These are phyloP conservation scores for Rhytidiadelphus loreus DNA, from an alignment of 225 moss, liverwort and hornwort genomes.

Conservation along the genomic window DNA sequence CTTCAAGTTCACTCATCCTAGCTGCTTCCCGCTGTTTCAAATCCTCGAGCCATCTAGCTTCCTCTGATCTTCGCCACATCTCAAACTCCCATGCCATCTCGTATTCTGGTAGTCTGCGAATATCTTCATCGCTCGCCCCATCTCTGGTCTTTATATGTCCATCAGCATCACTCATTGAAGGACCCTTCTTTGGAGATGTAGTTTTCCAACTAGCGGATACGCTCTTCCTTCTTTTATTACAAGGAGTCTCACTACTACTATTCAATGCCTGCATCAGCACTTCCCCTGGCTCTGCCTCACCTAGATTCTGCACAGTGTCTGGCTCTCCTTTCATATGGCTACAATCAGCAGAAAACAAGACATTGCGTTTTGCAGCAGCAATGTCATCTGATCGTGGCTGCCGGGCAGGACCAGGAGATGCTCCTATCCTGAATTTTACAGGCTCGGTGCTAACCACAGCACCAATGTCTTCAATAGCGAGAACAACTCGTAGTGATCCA, in stretches of 20 bases:
- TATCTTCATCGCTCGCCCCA: not conserved
- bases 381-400: not conserved
- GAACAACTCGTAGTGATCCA: slow-evolving; percentile 7
- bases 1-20: slow-evolving; percentile 32
- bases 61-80: slow-evolving; percentile 62
- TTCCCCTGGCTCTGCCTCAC: slow-evolving; percentile 7
- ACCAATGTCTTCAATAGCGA: slow-evolving; percentile 35
- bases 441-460: slow-evolving; percentile 11
- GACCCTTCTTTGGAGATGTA: not conserved
- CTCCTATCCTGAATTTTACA: slow-evolving; percentile 9
- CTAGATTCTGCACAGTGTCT: not conserved
- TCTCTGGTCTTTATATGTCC: not conserved
- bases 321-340: not conserved
- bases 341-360: not conserved
- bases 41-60: slow-evolving; percentile 43
- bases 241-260: not conserved
- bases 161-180: not conserved
- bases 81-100: slow-evolving; percentile 73
- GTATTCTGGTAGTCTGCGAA: slow-evolving; percentile 37
- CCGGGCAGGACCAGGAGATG: slow-evolving; percentile 1
- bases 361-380: not conserved
- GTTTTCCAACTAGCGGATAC: not conserved
- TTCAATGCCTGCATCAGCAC: not conserved
- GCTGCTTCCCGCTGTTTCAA: slow-evolving; percentile 38
- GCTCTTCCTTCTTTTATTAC: not conserved